These are phyloP conservation scores for Groenewaldozyma sp. DNA, from an alignment of 1,139 yeast species.

Conservation along the genomic window DNA sequence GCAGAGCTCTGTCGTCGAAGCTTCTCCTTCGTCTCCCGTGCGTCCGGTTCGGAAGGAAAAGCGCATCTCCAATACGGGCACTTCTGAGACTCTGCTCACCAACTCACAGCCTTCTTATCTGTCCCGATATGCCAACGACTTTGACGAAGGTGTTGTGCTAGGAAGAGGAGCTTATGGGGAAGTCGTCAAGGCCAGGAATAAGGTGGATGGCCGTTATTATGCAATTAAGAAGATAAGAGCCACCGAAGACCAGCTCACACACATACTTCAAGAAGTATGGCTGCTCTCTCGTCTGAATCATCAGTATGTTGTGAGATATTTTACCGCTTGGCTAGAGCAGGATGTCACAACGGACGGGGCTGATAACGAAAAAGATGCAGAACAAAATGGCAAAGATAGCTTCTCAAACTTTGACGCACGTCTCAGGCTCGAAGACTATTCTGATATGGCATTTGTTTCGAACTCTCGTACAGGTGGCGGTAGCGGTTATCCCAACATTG, in stretches of 20 bases:
- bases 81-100: neutral
- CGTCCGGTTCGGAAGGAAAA: neutral
- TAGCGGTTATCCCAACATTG: constrained; percentile 21
- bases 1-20: neutral
- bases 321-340: constrained; percentile 93
- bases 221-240: constrained; percentile 90
- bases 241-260: constrained; percentile 66
- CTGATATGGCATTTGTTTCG: constrained; percentile 24
- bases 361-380: constrained; percentile 4
- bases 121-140: constrained; percentile 69
- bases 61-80: neutral
- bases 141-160: constrained; percentile 85
- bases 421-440: neutral
- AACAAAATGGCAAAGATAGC: neutral
- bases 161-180: constrained; percentile 98
- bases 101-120: neutral
- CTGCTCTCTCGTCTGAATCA: constrained; percentile 86
- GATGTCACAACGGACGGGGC: constrained; percentile 15
- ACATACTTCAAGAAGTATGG: constrained; percentile 82
- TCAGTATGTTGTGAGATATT: constrained; percentile 90
- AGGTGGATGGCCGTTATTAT: constrained; percentile 88
- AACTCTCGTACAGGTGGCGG: constrained; percentile 13
- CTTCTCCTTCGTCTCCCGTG: constrained; percentile 2
- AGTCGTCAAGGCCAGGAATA: constrained; percentile 88
- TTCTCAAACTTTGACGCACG: no score